Conservation (phyloP, 2,329 filamentous ascomycete species). For the Monilinia laxa region DNA sequence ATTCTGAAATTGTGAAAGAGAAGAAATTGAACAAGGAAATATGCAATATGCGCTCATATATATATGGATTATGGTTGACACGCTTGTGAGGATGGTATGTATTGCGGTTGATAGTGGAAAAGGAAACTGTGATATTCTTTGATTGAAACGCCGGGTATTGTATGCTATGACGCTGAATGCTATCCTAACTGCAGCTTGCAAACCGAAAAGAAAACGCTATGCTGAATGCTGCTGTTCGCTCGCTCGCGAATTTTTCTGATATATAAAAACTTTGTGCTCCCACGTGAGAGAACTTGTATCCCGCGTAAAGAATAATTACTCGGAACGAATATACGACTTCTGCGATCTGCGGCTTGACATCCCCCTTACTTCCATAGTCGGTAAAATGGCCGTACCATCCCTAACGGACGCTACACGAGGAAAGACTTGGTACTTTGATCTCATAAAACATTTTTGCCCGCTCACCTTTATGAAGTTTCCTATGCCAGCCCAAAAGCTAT, state of each 20-base stretch:
- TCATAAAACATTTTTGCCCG: slow-evolving; percentile 37
- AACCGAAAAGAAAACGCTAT: slow-evolving; percentile 15
- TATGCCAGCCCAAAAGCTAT: slow-evolving; percentile 86
- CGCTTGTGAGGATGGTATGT: slow-evolving; percentile 12
- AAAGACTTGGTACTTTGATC: slow-evolving; percentile 34
- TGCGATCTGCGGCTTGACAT: slow-evolving; percentile 28
- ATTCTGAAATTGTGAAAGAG: slow-evolving; percentile 8
- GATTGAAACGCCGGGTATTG: slow-evolving; percentile 29
- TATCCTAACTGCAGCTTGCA: slow-evolving; percentile 23
- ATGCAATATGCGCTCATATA: slow-evolving; percentile 1
- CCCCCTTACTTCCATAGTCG: slow-evolving; percentile 39
- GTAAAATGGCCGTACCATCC: slow-evolving; percentile 37
- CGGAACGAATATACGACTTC: slow-evolving; percentile 35
- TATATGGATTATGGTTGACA: slow-evolving; percentile 6
- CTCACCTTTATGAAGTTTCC: slow-evolving; percentile 78
- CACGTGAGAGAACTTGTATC: slow-evolving; percentile 19
- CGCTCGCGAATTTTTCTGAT: slow-evolving; percentile 3
- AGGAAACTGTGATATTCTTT: slow-evolving; percentile 17
- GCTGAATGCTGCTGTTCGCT: slow-evolving; percentile 16
- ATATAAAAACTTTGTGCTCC: slow-evolving; percentile 25
- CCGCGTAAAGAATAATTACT: slow-evolving; percentile 24
- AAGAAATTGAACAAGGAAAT: slow-evolving; percentile 10
- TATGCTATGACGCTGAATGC: slow-evolving; percentile 32
- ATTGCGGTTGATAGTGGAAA: slow-evolving; percentile 12
- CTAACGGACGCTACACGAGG: slow-evolving; percentile 38